A percentile compares a stretch with the other conserved stretches of the same genome.
Evolutionary conservation across 108 stramenopile species (phyloP).

Genomic region (Licmophora abbreviata): DNA sequence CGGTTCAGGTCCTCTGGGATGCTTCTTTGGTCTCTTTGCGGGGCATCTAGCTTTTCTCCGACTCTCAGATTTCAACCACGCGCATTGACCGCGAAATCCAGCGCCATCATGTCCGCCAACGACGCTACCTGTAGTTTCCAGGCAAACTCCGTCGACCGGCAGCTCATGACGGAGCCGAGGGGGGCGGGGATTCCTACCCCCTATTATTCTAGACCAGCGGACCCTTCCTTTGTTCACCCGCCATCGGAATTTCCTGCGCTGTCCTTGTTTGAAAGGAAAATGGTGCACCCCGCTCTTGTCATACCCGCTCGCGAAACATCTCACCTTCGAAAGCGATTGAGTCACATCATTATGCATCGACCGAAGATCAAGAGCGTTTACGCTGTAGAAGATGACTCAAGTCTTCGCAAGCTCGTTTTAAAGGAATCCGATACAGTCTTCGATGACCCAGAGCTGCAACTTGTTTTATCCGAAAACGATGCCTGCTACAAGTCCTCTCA

Average conservation of each 20-base stretch:
- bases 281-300: constrained; percentile 46
- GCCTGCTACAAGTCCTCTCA: constrained; percentile 9
- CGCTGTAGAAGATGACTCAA: neutral
- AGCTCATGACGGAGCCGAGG: no score
- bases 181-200: no score
- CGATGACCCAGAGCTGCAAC: constrained; percentile 10
- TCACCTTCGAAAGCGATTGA: constrained; percentile 40
- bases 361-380: constrained; percentile 56
- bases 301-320: constrained; percentile 53
- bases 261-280: constrained; percentile 19
- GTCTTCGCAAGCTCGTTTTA: constrained; percentile 18
- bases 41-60: no score
- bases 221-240: constrained; percentile 11
- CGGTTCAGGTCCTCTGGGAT: no score
- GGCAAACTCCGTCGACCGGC: no score
- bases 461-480: constrained; percentile 5
- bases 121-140: no score
- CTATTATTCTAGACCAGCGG: constrained; percentile 3
- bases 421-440: constrained; percentile 33
- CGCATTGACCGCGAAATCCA: no score
- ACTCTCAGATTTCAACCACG: no score
- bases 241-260: constrained; percentile 18
- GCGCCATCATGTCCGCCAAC: no score
- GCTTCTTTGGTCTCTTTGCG: no score
- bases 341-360: constrained; percentile 36